Conservation (phyloP, 352 stramenopile genomes). For the Elongisporangium senticosum region DNA sequence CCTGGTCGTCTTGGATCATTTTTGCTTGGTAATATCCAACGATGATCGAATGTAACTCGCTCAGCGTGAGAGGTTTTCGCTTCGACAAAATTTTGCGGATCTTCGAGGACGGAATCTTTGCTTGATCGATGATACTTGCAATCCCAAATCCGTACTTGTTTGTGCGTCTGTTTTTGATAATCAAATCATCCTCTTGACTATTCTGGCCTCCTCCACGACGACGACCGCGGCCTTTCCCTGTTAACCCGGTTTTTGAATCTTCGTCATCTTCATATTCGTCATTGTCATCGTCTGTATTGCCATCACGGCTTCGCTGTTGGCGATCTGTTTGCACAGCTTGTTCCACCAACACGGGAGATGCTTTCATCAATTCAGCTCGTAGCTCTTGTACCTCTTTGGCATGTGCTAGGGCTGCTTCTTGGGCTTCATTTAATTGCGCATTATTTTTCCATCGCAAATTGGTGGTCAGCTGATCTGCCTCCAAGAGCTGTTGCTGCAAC, state of each 20-base stretch:
- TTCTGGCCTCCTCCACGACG: constrained; percentile 22
- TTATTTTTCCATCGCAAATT: constrained; percentile 57
- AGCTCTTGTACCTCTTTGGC: constrained; percentile 21
- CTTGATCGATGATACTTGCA: constrained; percentile 70
- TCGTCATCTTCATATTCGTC: constrained; percentile 24
- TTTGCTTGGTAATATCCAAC: constrained; percentile 77
- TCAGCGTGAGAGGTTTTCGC: constrained; percentile 62
- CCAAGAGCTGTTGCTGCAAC: constrained; percentile 30
- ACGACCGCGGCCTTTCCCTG: constrained; percentile 9
- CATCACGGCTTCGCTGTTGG: not conserved
- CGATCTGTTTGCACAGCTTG: constrained; percentile 44
- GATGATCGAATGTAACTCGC: constrained; percentile 70
- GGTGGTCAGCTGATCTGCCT: constrained; percentile 39
- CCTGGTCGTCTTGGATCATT: constrained; percentile 73
- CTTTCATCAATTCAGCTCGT: constrained; percentile 24
- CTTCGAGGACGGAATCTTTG: constrained; percentile 62
- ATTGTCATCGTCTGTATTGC: constrained; percentile 9
- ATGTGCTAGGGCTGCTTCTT: constrained; percentile 27
- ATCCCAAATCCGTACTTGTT: constrained; percentile 72
- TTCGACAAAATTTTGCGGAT: constrained; percentile 74
- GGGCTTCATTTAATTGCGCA: constrained; percentile 29
- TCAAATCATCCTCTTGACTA: constrained; percentile 38
- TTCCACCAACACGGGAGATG: constrained; percentile 19
- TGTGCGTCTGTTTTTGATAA: constrained; percentile 47
- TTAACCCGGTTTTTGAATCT: constrained; percentile 3